Evolutionary conservation across 495 filamentous ascomycete species (phyloP), one percentile per base, ranked within the genome.

Genomic region (Penicillium roqueforti): DNA sequence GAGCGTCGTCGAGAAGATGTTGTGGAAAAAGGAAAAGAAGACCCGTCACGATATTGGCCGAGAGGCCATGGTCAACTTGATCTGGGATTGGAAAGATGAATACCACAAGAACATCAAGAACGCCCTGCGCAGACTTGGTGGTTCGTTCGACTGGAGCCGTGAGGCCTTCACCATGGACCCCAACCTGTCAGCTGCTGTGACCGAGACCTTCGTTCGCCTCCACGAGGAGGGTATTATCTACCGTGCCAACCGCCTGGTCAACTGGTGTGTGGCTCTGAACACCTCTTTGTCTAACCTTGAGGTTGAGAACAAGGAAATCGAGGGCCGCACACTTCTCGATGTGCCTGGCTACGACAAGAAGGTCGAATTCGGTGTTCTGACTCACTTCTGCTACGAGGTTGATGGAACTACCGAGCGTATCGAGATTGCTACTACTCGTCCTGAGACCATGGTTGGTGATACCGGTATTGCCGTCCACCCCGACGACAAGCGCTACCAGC

Each of bases 371-470:
- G 87, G 82, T 71, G 80, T 83, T 47, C 68, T 84, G 61, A 86
- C 80, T 54, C 80, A 85, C 74, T 89, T 87, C 77, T 80, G 80
- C 63, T 91, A 86, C 67, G 79, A 78, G 52, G 83, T 86, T 46
- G 87, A 85, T 51, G 84, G 80, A 38, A 71, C 74, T 19, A 78
- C 79, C 18, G 79, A 86, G 63, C 81, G 78, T 37, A 85, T 91
- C 51, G 83, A 88, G 60, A 85, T 91, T 58, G 87, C 87, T 38
- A 91, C 87, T 11, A 91, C 87, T 45, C 81, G 87, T 70, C 81
- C 81, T 7, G 87, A 91, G 70, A 91, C 87, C n/a, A 89, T 91
- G 83, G 77, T 89, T 16, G 87, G 87, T 63, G 87, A 91, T 69
- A 80, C 79, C 48, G 87, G 81, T 68, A 83, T 91, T 60, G 87